Base-by-base conservation (phyloP, 345 rosid genomes). In the Durio zibethinus region DNA sequence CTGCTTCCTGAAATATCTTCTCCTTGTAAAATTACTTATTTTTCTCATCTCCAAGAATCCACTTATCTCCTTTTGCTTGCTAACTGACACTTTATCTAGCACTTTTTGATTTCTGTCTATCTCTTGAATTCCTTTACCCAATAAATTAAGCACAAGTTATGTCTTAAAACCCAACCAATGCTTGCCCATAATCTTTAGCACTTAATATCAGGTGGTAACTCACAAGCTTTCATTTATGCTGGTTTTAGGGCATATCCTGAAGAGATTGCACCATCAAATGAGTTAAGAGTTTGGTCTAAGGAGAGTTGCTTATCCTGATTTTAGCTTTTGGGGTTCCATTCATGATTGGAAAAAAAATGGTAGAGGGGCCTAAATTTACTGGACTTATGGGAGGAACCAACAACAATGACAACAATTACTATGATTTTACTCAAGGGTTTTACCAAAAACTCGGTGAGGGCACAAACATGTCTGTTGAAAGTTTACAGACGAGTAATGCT, bases 361-460 rank as follows among this genome's bases (percentile, higher is more conserved):
- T 84, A 35, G 93, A 89, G 79, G 88, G 87, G 52, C 89, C 87
- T 71, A 87, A 85, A 52, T 83, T 86, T 77, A 79, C 85, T 20
- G 91, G 85, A 31, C 77, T 89, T 73, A 82, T 79, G 12, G 89
- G 90, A 74, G 89, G 88, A 77, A 83, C 83, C 72, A 76, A 61
- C 80, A 79, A 87, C 82, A 80, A 86, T 35, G 84, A 80, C 40
- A 84, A 85, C 72, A 78, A 82, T 80, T 86, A 84, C 78, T 85
- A 88, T 81, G 91, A 85, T 75, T 84, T 82, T 72, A 85, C 90
- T 20, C 88, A 86, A 77, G 89, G 83, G 77, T 88, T 86, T 77
- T 88, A 89, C 79, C 90, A 88, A 56, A 88, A 88, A 75, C 90
- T 89, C 21, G 91, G 86, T 45, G 93, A 89, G 72, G 91, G 89